phyloP scores from a whole-genome alignment of 805 yeast genomes.

The Candida silvicultrix region DNA sequence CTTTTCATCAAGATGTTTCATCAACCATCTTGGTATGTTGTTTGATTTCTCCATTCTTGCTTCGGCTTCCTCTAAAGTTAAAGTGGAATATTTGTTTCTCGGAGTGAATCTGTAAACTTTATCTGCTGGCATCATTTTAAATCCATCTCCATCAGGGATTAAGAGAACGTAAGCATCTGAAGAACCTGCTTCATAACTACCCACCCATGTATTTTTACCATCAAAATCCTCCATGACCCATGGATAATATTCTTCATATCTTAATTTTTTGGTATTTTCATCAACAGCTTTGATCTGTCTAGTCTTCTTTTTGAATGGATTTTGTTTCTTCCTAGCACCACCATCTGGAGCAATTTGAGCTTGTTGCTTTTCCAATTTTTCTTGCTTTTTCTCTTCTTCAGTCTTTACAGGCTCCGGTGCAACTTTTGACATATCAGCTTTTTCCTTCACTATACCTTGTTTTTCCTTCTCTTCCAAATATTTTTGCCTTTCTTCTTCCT shows the following conservation, averaged over 20 bases:
- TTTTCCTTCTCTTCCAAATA: slow-evolving; percentile 23
- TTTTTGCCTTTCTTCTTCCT: slow-evolving; percentile 18
- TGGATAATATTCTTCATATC: slow-evolving; percentile 95
- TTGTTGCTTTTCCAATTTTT: slow-evolving; percentile 27
- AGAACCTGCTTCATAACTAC: slow-evolving; percentile 86
- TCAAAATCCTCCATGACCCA: slow-evolving; percentile 98
- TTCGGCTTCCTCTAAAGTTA: slow-evolving; percentile 95
- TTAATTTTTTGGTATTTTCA: slow-evolving; percentile 72
- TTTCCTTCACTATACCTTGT: slow-evolving; percentile 15
- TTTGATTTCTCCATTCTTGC: slow-evolving; percentile 80
- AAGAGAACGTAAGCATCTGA: slow-evolving; percentile 81
- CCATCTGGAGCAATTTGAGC: slow-evolving; percentile 91
- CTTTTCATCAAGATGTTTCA: slow-evolving; percentile 77
- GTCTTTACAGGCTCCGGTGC: slow-evolving; percentile 26
- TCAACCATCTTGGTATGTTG: slow-evolving; percentile 86
- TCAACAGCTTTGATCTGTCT: slow-evolving; percentile 77
- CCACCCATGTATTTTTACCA: slow-evolving; percentile 91
- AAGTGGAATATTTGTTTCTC: slow-evolving; percentile 86
- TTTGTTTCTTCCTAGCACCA: slow-evolving; percentile 66
- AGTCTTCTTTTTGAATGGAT: slow-evolving; percentile 67
- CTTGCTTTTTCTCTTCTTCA: slow-evolving; percentile 32
- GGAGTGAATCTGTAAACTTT: slow-evolving; percentile 92
- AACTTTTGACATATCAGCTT: slow-evolving; percentile 12
- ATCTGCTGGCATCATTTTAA: slow-evolving; percentile 92
- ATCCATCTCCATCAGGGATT: slow-evolving; percentile 58